Base-by-base conservation (phyloP, 352 stramenopile genomes). In the Phytophthora pinifolia region DNA sequence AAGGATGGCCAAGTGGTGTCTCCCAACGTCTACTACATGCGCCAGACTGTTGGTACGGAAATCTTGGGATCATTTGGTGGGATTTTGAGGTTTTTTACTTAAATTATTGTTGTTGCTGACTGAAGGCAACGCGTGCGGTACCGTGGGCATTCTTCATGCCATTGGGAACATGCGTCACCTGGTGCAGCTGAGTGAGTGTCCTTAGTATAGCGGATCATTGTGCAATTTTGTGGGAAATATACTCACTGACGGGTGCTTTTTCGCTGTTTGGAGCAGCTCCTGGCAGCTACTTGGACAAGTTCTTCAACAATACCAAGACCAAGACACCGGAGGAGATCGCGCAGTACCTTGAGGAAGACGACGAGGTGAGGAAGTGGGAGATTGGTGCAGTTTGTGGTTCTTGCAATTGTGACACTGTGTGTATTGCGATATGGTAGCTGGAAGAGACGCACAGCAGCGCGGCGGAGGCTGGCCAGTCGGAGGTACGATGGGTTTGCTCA, bases 121-220 rank as follows among this genome's bases (percentile, higher is more conserved):
- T 46, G 12, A 43, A 84, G 74, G 93, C 25, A 99, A 99, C 71
- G 96, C 96, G 7, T 99, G 96, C 55, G 96, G 96, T 15, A 99
- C 96, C 1, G 88, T 99, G 66, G 96, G 92, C 18, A 79, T 99
- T 20, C 72, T 98, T 29, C 95, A 99, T 76, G 86, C 93, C 12
- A 72, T 98, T 25, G 84, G 89, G 22, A 99, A 98, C 74, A 88
- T 84, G 67, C 77, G 83, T 17, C 67, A 93, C 14, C 63, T 77
- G n/a, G 64, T 92, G 9, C 50, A 76, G 14, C 70, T 91, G 20
- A 59, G 85, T 95, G 51, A 22, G 73, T 72, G 22, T 2, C 22
- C 22, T 27, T 27, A 27, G 22, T 27, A 6, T 27, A 27, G 22
- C 0, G 22, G 3, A 27, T 27, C 15, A 31, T 36, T 33, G 18